Base-by-base conservation (phyloP, 2,329 filamentous ascomycete genomes). In the Penicillium expansum region DNA sequence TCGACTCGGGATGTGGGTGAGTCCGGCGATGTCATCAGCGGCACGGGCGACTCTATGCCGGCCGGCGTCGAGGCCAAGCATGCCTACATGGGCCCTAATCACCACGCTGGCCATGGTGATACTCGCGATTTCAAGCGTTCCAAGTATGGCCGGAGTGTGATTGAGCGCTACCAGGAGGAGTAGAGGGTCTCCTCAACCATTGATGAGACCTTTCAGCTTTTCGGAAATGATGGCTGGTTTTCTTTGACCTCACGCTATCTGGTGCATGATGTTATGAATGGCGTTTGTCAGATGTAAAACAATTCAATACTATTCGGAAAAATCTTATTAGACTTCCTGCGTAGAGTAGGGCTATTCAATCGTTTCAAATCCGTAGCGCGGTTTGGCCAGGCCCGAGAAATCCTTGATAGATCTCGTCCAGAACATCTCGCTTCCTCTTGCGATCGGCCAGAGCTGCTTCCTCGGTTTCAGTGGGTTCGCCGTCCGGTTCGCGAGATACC, bases 391-490 rank as follows among this genome's bases (percentile, higher is more conserved):
- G 42, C 18, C 24, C 86, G 72, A 91, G 90, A 65, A 97, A 77
- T 55, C 88, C 90, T 62, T 82, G 83, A 65, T 91, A 95, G 5
- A 94, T 87, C 67, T 92, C 86, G 49, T 95, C 87, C 2, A 97
- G 78, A 0, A 88, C 87, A 69, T 91, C 87, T 42, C 91, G 81
- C 76, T 96, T 96, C 62, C 84, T 81, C 64, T 86, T 86, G 59
- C 79, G 82, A 51, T 74, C 75, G 11, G 74, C 69, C 37, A 77
- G 75, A 60, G 81, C 83, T n/a, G 79, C 77, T 22, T 82, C 76
- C 33, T 81, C 79, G 57, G 70, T 72, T 53, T 79, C 76, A 13
- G 72, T 67, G 3, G 67, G 69, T 33, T 72, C 74, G 6, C 79
- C 77, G 5, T 82, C 83, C 1, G 78, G 74, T 6, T 84, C 74